Evolutionary conservation across 345 rosid genomes (phyloP).

Genomic region (Eucalyptus curtisii): DNA sequence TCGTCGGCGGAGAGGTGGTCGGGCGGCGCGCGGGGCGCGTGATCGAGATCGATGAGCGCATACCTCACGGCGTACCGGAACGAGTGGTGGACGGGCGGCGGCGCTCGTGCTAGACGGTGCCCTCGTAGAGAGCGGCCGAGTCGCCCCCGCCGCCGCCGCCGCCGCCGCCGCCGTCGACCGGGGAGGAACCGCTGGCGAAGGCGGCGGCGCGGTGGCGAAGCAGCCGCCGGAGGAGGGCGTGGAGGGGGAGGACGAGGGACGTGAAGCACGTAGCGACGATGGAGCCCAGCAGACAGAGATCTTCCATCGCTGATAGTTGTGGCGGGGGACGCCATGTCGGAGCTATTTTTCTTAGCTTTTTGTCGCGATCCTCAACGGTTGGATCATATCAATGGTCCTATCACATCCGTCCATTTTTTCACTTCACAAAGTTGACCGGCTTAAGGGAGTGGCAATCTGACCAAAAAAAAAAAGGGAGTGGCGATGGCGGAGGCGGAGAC

Average conservation of each 20-base stretch:
- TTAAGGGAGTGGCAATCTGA: too few species aligned
- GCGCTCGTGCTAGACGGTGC: conserved; percentile 77
- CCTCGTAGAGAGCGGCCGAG: conserved; percentile 32
- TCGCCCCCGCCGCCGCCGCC: background rate
- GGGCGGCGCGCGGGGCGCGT: conserved; percentile 10
- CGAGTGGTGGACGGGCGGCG: conserved; percentile 56
- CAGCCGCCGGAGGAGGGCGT: background rate
- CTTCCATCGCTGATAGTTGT: background rate
- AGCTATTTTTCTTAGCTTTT: background rate
- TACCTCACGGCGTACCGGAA: conserved; percentile 63
- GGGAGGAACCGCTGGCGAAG: background rate
- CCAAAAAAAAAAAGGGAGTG: too few species aligned
- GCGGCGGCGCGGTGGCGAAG: background rate
- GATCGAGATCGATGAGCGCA: conserved; percentile 65
- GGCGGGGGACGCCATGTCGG: background rate
- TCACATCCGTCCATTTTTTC: background rate
- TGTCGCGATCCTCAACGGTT: background rate
- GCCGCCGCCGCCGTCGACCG: background rate
- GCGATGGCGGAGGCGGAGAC: too few species aligned
- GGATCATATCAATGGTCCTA: background rate
- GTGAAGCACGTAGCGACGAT: background rate
- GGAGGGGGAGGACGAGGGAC: background rate
- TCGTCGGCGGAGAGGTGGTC: conserved; percentile 60
- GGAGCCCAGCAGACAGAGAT: background rate
- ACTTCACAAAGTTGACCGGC: background rate